phyloP scores from a whole-genome alignment of 2,329 filamentous ascomycete genomes.

The Cytospora mali region DNA sequence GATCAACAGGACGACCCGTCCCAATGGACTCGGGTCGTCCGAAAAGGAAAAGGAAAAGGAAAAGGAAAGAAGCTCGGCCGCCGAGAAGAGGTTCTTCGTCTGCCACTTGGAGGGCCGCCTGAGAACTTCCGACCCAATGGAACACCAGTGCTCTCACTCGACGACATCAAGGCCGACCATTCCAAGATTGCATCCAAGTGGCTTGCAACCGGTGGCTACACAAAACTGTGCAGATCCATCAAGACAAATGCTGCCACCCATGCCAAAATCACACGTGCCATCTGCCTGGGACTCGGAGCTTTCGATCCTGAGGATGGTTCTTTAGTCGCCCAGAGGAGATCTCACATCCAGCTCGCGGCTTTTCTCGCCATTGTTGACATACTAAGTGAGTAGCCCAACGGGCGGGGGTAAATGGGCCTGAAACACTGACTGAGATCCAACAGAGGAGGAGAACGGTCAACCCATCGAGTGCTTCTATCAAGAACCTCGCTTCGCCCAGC shows the following conservation, averaged over 20 bases:
- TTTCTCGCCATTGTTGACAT: constrained; percentile 52
- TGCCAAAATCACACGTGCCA: constrained; percentile 43
- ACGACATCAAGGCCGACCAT: constrained; percentile 33
- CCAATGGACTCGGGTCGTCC: constrained; percentile 24
- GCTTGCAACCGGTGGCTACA: constrained; percentile 34
- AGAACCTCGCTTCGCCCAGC: constrained; percentile 54
- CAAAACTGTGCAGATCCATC: constrained; percentile 41
- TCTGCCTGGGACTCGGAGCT: constrained; percentile 59
- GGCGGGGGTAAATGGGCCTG: not conserved
- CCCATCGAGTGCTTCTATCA: constrained; percentile 54
- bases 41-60: constrained; percentile 15
- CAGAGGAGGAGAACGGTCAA: constrained; percentile 32
- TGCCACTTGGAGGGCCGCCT: constrained; percentile 14
- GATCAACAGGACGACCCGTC: constrained; percentile 5
- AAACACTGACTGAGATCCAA: constrained; percentile 3
- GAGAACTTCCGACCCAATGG: constrained; percentile 26
- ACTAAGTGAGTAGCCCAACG: constrained; percentile 42
- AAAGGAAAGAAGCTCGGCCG: constrained; percentile 15
- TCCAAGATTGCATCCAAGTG: constrained; percentile 30
- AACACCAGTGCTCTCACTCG: constrained; percentile 11
- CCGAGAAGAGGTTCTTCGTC: not conserved
- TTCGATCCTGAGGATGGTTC: constrained; percentile 54
- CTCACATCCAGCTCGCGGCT: constrained; percentile 56
- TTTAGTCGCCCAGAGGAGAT: constrained; percentile 48
- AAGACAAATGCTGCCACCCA: constrained; percentile 29